Evolutionary conservation across 2,329 filamentous ascomycete genomes (phyloP), one percentile per base, ranked within the genome.

Genomic region (Fusarium sp.): DNA sequence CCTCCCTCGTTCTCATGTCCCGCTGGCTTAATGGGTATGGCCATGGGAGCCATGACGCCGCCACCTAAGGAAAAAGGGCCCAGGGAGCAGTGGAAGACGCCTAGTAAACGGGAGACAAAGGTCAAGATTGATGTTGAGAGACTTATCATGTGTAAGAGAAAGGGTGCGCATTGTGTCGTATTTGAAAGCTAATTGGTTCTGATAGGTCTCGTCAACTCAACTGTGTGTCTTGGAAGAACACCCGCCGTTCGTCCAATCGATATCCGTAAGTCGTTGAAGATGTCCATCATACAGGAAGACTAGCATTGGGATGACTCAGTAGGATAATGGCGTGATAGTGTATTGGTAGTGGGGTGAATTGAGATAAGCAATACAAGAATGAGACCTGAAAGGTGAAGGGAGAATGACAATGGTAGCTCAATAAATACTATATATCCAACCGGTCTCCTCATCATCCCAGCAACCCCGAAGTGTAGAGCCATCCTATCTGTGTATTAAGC

Each of bases 161-260:
- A 12, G 2, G 8, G 20, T 5, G 1, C 4, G 6, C 2, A 7
- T 24, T 4, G 8, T 0, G 1, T 22, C 2, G 6, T 2, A 1
- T 8, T 3, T 7, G 7, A 3, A 20, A 2, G 20, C 22, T 38
- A 15, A 66, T 8, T 28, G 5, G 5, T 22, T 2, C 0, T 17
- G 6, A 28, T 2, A 67, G 64, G 51, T 6, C 34, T 67, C 2
- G 55, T 56, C 15, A 67, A 59, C 32, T 58, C 38, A 6, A 67
- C 62, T 15, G 62, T 67, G 1, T 67, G 64, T 5, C 34, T 67
- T 6, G 64, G 62, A 15, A 42, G 64, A n/a, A 67, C 64, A 8
- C 64, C 64, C 3, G 64, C 64, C 1, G 62, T 67, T 1, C 42
- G 64, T 0, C 64, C 64, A 3, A 44, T 39, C 5, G 62, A 67